These are phyloP conservation scores for Hemerocallis citrina DNA, from an alignment of 106 monocot species.

Conservation along the genomic window DNA sequence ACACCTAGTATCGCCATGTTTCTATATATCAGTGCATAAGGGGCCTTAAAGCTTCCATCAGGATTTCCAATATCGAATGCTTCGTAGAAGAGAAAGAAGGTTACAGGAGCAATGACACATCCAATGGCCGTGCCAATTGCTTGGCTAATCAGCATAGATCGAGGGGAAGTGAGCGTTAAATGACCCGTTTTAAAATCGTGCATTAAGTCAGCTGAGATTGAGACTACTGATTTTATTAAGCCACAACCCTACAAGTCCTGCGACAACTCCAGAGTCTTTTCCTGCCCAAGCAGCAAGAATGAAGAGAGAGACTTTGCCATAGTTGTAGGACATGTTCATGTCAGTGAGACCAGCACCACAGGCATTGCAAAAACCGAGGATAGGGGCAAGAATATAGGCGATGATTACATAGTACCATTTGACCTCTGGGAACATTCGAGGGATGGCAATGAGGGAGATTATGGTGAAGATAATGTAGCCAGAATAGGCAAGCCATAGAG, in stretches of 20 bases:
- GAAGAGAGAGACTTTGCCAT: conserved; percentile 80
- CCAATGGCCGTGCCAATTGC: conserved; percentile 79
- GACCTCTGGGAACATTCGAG: conserved; percentile 70
- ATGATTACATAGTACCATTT: conserved; percentile 82
- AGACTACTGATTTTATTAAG: conserved; percentile 83
- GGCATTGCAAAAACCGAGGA: conserved; percentile 86
- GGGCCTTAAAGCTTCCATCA: conserved; percentile 74
- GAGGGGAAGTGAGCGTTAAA: conserved; percentile 74
- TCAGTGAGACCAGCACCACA: conserved; percentile 89
- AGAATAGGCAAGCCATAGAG: conserved; percentile 60
- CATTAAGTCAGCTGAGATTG: conserved; percentile 85
- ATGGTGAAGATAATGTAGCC: conserved; percentile 48
- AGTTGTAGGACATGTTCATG: conserved; percentile 98
- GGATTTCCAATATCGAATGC: conserved; percentile 91
- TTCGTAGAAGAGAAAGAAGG: conserved; percentile 84
- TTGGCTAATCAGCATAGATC: conserved; percentile 81
- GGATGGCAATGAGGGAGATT: conserved; percentile 52
- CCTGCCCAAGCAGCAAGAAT: conserved; percentile 75
- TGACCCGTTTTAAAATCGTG: conserved; percentile 90
- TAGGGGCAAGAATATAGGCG: conserved; percentile 69
- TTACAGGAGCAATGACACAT: conserved; percentile 63
- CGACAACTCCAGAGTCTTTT: conserved; percentile 61
- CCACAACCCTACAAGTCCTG: conserved; percentile 73
- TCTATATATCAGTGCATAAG: conserved; percentile 88
- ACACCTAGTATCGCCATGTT: conserved; percentile 93